Evolutionary conservation across 1,139 yeast species (phyloP), one percentile per base, ranked within the genome.

Genomic region (Saccharomyces hybrid): DNA sequence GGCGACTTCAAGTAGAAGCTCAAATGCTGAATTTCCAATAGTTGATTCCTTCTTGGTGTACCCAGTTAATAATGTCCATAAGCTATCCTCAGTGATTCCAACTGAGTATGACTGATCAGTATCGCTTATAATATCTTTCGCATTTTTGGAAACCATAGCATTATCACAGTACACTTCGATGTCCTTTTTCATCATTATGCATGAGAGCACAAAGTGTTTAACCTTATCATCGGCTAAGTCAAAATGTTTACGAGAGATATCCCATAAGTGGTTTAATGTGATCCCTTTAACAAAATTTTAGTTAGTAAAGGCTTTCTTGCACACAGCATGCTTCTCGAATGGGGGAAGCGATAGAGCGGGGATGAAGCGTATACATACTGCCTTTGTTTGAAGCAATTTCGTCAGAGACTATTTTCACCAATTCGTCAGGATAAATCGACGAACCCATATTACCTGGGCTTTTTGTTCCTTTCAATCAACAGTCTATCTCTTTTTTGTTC

Each of bases 1-100:
- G 0, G 89, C 86, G 52, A 86, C 76, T 47, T 73, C 74, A 27
- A 74, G 62, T 14, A 78, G 60, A 47, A 78, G 62, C 29, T 77
- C 76, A 61, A 75, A 78, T 0, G 81, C 78, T 48, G 66, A 62
- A 7, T 65, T 68, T 9, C 79, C 80, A 14, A 78, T 60, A 1
- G 70, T 58, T 51, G 74, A 76, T 57, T 77, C 77, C 49, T 71
- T 72, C 51, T 68, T 70, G 1, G 70, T 67, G 26, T 71, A 70
- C 1, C 79, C 79, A 0, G 80, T 73, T n/a, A 78, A 62, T 14
- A 69, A 66, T 2, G 67, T 27, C 68, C 79, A 78, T 49, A 74
- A 71, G 48, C 65, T 69, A 49, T 75, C 76, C 46, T 75, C 78
- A 3, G 68, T 63, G 2, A 75, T 71, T 29, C 67, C 66, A 4